Evolutionary conservation across 306 rosid species (phyloP), one percentile per base, ranked within the genome.

Genomic region (Canavalia gladiata): DNA sequence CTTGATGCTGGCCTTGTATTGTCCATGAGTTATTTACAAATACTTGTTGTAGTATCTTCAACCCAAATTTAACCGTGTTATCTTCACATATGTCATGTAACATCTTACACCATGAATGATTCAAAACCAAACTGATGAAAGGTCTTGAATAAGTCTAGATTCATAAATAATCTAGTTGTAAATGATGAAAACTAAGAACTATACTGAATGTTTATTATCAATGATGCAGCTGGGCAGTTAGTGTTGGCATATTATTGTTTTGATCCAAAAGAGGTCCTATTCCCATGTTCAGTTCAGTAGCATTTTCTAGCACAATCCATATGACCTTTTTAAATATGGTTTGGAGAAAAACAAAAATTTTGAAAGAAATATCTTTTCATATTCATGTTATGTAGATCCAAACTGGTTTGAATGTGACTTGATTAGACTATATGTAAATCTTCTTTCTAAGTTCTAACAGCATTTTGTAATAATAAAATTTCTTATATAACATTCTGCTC

Each of bases 91-190:
- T 37, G 41, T 37, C 35, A n/a, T 31, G 18, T 60, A 46, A 59
- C 35, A n/a, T 31, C 9, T 60, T 31, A 59, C 59, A 30, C 46
- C 4, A 37, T 45, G 13, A 33, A 3, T 60, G 59, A 60, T 31
- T 75, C 46, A 47, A 31, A 60, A 45, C 30, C 58, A 46, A 60
- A 46, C 6, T 60, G 46, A 46, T 73, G 12, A 5, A 39, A 73
- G 47, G 2, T 43, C 10, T 54, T 39, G 25, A n/a, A 18, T 30
- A 8, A 59, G 45, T 58, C 9, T 31, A 58, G 9, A 30, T 75
- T 75, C 57, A 75, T 43, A 45, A 54, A 10, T 72, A 37, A 72
- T 54, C 51, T 35, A 72, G 6, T 54, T 51, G 11, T 54, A 37
- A 72, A 37, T 7, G 65, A 54, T 72, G 39, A 34, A 72, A 52